Base-by-base conservation (phyloP, 202 grass and related monocot species). In the Cymbopogon flexuosus region DNA sequence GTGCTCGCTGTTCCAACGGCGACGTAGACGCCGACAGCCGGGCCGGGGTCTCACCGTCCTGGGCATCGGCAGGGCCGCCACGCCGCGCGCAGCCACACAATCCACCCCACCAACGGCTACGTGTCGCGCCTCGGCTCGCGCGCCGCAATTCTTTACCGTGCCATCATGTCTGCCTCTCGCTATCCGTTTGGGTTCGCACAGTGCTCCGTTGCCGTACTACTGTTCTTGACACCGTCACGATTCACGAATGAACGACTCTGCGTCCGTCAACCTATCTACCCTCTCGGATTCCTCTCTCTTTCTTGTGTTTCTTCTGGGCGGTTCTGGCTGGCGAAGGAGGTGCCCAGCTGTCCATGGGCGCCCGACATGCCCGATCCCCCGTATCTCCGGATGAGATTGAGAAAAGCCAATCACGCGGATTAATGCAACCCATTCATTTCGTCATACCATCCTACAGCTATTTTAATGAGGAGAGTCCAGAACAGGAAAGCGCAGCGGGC, bases 301-400 rank as follows among this genome's bases (percentile, higher is more conserved):
- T 29, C n/a, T 10, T 3, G 0, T 30, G 3, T 10, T 23, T 16
- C 2, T 9, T 19, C n/a, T 10, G 23, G 3, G 2, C 0, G 27
- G 12, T 31, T 31, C 30, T 31, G 34, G 4, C 4, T 72, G 67
- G 83, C 57, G 1, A 37, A 0, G 2, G 35, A 3, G 41, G 34
- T 3, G 43, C 12, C 75, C 83, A 85, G 33, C 45, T 79, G 67
- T 72, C 59, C 80, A 51, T 3, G 6, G 43, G 58, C 23, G 0
- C 46, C 74, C 74, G 58, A 85, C 67, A 72, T 52, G 66, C 21
- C 15, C 57, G 66, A 78, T 79, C 13, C 62, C 68, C 66, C 81
- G 4, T 72, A 56, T 85, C 67, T 63, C 52, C 15, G 39, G 60
- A 47, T 15, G 56, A 62, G 73, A n/a, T n/a, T n/a, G n/a, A n/a